A percentile compares a stretch with the other conserved stretches of the same genome.
phyloP scores from a whole-genome alignment of 2,329 filamentous ascomycete species.

The Pseudogymnoascus sp. region DNA sequence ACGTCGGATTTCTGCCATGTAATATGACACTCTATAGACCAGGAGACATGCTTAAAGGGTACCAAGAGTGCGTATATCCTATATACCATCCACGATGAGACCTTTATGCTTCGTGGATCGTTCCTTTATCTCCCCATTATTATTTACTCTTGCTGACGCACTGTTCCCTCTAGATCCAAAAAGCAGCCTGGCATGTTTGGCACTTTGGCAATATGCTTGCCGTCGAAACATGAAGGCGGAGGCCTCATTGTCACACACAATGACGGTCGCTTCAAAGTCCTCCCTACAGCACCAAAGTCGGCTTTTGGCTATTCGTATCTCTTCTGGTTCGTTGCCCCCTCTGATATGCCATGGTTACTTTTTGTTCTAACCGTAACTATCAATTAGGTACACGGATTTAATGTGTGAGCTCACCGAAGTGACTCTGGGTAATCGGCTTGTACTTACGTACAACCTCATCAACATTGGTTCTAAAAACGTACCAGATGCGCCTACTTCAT shows the following conservation, averaged over 20 bases:
- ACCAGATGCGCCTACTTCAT: neutral
- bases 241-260: conserved; percentile 35
- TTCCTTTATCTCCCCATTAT: neutral
- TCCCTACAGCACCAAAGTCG: conserved; percentile 29
- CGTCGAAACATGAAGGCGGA: conserved; percentile 42
- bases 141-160: neutral
- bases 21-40: conserved; percentile 45
- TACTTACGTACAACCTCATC: conserved; percentile 47
- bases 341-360: neutral
- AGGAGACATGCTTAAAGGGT: conserved; percentile 42
- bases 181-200: conserved; percentile 43
- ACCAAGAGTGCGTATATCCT: conserved; percentile 31
- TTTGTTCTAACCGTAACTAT: neutral
- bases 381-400: conserved; percentile 44
- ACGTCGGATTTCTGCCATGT: conserved; percentile 33
- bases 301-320: conserved; percentile 27
- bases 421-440: conserved; percentile 40
- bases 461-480: conserved; percentile 13
- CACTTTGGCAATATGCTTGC: conserved; percentile 42
- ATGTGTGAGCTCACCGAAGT: conserved; percentile 43
- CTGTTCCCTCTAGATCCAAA: conserved; percentile 27
- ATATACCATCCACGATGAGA: neutral
- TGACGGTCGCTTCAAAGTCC: conserved; percentile 26
- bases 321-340: conserved; percentile 25
- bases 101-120: too few species aligned